phyloP scores from a whole-genome alignment of 1,139 yeast genomes.

The Blastobotrys arbuscula region DNA sequence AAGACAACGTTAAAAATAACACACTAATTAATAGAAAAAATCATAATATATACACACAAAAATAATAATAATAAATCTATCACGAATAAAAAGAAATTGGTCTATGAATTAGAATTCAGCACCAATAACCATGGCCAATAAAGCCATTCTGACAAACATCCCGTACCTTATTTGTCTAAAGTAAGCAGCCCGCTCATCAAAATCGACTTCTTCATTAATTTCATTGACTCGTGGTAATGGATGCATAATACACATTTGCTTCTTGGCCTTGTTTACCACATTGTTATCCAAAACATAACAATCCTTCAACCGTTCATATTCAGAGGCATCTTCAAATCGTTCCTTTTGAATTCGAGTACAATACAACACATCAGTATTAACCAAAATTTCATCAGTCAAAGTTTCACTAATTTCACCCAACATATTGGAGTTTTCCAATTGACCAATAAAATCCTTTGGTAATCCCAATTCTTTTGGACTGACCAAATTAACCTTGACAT shows the following conservation, averaged over 20 bases:
- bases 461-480: conserved; percentile 82
- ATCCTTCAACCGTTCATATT: conserved; percentile 86
- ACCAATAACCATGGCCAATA: conserved; percentile 96
- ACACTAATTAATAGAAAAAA: conserved; percentile 3
- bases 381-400: conserved; percentile 76
- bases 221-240: conserved; percentile 97
- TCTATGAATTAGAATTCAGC: conserved; percentile 29
- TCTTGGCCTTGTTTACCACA: conserved; percentile 86
- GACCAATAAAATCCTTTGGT: conserved; percentile 66
- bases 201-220: conserved; percentile 96
- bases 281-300: conserved; percentile 88
- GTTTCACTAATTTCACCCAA: conserved; percentile 65
- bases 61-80: background rate
- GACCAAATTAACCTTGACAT: conserved; percentile 88
- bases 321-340: conserved; percentile 70
- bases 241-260: conserved; percentile 98
- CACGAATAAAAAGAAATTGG: background rate
- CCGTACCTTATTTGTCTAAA: conserved; percentile 99
- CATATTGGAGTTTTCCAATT: conserved; percentile 62
- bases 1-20: conserved; percentile 4
- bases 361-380: conserved; percentile 89
- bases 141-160: conserved; percentile 96
- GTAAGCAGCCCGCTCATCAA: conserved; percentile 98
- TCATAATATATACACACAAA: conserved; percentile 6
- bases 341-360: conserved; percentile 98